Evolutionary conservation across 2,329 filamentous ascomycete genomes (phyloP).

Genomic region (Arthroderma sp.): DNA sequence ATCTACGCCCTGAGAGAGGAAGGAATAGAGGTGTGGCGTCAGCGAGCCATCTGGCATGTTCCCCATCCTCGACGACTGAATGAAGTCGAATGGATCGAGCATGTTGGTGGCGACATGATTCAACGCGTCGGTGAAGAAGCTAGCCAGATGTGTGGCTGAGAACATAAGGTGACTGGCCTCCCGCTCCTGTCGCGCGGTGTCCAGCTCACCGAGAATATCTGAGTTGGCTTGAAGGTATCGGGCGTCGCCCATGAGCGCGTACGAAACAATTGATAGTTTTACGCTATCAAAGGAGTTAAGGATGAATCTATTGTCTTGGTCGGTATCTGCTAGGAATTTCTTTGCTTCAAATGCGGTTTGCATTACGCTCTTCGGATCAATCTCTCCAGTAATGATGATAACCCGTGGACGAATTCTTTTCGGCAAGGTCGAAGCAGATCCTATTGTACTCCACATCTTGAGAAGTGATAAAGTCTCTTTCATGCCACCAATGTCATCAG

Average conservation of each 20-base stretch:
- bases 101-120: not conserved
- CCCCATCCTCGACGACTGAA: not conserved
- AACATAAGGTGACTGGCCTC: not conserved
- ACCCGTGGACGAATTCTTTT: slow-evolving; percentile 2
- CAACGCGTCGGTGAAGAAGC: slow-evolving; percentile 1
- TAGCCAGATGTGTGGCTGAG: not conserved
- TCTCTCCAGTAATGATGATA: not conserved
- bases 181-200: not conserved
- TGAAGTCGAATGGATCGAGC: not conserved
- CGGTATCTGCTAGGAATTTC: not conserved
- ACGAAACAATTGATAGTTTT: not conserved
- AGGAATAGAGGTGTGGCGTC: not conserved
- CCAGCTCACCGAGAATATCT: not conserved
- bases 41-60: not conserved
- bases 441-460: not conserved
- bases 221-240: not conserved
- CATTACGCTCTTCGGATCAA: not conserved
- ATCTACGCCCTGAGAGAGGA: not conserved
- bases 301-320: not conserved
- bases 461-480: slow-evolving; percentile 7
- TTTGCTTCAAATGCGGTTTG: not conserved
- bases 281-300: not conserved
- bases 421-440: slow-evolving; percentile 4
- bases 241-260: not conserved
- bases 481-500: slow-evolving; percentile 7